Evolutionary conservation across 176 grass and related monocot genomes (phyloP), one percentile per base, ranked within the genome.

Genomic region (Microstegium vimineum): DNA sequence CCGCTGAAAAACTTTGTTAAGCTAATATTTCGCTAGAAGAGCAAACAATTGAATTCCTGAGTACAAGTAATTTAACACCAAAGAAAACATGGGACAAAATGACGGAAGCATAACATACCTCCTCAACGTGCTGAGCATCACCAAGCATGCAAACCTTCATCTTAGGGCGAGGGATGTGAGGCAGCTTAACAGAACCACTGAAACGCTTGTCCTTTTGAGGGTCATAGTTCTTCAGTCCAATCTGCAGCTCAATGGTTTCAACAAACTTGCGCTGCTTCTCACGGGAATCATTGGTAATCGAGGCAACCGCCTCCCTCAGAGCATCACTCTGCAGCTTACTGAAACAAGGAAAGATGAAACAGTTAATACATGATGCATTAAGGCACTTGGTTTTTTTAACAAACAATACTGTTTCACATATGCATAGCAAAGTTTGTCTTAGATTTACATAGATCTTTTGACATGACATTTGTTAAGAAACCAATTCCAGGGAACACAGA

Each of bases 191-290:
- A n/a, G n/a, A n/a, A n/a, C n/a, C n/a, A n/a, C n/a, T n/a, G n/a
- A n/a, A n/a, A 74, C 91, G 91, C 76, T 93, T 93, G 51, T 93
- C 87, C 81, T 93, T 93, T 52, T 93, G 91, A 2, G 91, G 91
- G 61, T 93, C 91, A 89, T 93, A 93, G 84, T 93, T 93, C 91
- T 93, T 90, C 70, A 93, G 68, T 0, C 91, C 87, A 83, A 93
- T 93, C 84, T 93, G 91, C 20, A 93, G 76, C 81, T 93, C 87
- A 72, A 93, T 73, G 15, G 91, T 90, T 74, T 93, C 87, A 25
- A 52, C 43, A 38, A 93, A 93, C 20, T 93, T 93, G 69, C 87
- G 69, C 28, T 93, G 80, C 80, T 93, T 93, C 81, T 93, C 91
- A 38, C 75, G 81, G 5, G 76, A 18, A 10, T 84, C 87, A 40